Evolutionary conservation across 371 early-diverging fungal genomes (phyloP), one percentile per base, ranked within the genome.

Genomic region (Fennellomyces sp.): DNA sequence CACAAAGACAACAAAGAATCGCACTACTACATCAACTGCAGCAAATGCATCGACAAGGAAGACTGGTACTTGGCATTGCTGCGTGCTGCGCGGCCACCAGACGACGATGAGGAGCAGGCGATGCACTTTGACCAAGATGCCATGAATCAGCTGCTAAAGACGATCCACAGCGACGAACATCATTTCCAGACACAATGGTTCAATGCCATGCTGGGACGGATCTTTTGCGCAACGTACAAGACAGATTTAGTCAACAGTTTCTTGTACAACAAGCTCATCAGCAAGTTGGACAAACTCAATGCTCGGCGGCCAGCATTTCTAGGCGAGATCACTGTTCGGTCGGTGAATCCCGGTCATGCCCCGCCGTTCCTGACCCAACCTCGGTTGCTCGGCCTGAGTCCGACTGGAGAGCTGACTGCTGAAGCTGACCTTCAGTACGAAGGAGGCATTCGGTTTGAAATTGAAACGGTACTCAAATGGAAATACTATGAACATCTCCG

Each of bases 161-260:
- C 70, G 55, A 75, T 88, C 50, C 86, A 78, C 64, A 88, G 80
- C 53, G 81, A 82, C 69, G 87, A 85, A 59, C 81, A 82, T 49
- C 84, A 88, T 57, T 81, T 81, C 38, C 79, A 86, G 39, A 86
- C 85, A 17, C 89, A 90, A 49, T 95, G 97, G 97, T 82, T 96
- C 52, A 96, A 96, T 70, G 94, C 94, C 0, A 78, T 95, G 11
- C 68, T 94, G 11, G 95, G 97, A 1, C 83, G 97, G 5, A 68
- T 90, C 8, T 93, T 93, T 52, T 69, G 91, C 29, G 84, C 82
- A 10, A 74, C 89, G 0, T 89, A 90, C 69, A 83, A 83, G 61
- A 90, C 92, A 0, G 78, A 89, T 17, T 72, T 69, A 47, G 69
- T 88, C 41, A 80, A 84, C 45, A 71, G 79, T 10, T 72, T 82